These are phyloP conservation scores for Aspergillus incahuasiensis DNA, from an alignment of 495 filamentous ascomycete genomes.

Conservation along the genomic window DNA sequence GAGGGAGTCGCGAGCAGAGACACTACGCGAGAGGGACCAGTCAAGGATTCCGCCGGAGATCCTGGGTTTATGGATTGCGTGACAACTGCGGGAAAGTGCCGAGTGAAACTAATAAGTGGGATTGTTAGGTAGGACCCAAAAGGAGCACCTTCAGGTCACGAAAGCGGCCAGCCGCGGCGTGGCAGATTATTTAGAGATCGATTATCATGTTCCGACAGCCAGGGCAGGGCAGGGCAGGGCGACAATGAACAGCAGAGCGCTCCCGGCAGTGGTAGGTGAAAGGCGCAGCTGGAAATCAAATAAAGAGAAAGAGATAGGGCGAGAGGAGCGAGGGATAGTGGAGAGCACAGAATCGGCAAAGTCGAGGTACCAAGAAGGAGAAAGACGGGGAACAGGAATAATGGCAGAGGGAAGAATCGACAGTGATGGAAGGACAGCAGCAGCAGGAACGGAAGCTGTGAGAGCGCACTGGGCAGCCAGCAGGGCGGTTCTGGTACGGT, in stretches of 20 bases:
- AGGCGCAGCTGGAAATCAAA: conserved; percentile 5
- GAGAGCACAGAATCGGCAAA: conserved; percentile 5
- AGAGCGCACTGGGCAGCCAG: not conserved
- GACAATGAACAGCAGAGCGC: conserved; percentile 10
- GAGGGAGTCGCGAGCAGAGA: not conserved
- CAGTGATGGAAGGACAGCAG: not conserved
- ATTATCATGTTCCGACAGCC: conserved; percentile 21
- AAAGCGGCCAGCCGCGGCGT: conserved; percentile 23
- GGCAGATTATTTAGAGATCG: conserved; percentile 25
- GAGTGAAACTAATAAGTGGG: not conserved
- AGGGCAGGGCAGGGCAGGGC: conserved; percentile 5
- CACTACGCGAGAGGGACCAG: not conserved
- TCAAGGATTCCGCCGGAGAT: conserved; percentile 1
- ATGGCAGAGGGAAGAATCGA: conserved; percentile 9
- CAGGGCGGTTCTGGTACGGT: not conserved
- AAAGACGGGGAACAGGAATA: conserved; percentile 9
- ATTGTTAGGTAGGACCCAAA: conserved; percentile 3
- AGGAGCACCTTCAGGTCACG: conserved; percentile 8
- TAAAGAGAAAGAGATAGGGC: no score
- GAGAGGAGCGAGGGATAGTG: not conserved
- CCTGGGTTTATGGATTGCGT: not conserved
- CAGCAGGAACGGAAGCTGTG: not conserved
- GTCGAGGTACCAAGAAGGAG: not conserved
- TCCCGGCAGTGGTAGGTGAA: conserved; percentile 8
- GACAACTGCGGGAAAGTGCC: conserved; percentile 12